These are phyloP conservation scores for Clarireedia paspali DNA, from an alignment of 2,329 filamentous ascomycete genomes.

Conservation along the genomic window DNA sequence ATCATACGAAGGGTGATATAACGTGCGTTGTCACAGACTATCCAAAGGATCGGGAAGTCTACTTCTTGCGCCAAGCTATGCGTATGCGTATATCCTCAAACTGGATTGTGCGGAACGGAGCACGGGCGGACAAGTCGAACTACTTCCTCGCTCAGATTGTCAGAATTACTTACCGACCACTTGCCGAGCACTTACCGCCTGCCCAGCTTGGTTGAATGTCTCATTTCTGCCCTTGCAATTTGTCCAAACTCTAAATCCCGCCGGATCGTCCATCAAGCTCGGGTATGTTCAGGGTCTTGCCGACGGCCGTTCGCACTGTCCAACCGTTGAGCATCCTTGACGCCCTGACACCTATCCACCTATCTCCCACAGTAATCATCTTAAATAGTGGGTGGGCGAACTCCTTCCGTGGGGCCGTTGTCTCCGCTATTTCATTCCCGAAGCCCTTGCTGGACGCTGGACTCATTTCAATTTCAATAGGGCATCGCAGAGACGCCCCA, in stretches of 20 bases:
- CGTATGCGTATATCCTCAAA: no score
- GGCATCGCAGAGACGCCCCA: no score
- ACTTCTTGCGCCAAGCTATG: not conserved
- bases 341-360: not conserved
- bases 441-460: not conserved
- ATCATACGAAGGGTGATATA: no score
- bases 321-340: conserved; percentile 7
- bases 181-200: no score
- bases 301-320: conserved; percentile 6
- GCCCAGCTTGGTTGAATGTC: not conserved
- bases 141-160: no score
- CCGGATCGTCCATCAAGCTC: conserved; percentile 7
- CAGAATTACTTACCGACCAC: no score
- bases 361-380: not conserved
- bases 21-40: no score
- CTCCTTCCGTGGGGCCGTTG: not conserved
- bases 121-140: no score
- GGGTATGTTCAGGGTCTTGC: conserved; percentile 6
- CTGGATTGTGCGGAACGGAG: no score
- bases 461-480: not conserved
- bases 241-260: conserved; percentile 1
- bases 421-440: not conserved
- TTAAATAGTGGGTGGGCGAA: not conserved
- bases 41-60: not conserved
- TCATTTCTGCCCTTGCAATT: not conserved